Evolutionary conservation across 306 rosid genomes (phyloP).

Genomic region (Mucuna pruriens): DNA sequence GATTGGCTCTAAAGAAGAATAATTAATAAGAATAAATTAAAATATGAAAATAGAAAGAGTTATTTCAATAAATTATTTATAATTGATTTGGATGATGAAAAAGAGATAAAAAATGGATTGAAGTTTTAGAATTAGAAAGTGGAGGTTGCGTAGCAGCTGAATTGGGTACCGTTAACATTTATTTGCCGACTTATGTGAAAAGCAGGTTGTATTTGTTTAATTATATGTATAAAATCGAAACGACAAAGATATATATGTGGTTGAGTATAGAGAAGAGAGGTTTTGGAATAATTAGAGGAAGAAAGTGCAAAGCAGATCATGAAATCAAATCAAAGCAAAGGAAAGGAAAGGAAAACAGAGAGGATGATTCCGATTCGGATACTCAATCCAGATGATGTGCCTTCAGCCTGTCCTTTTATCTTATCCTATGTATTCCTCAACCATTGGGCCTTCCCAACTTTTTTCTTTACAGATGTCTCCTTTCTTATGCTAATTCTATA

Average conservation of each 20-base stretch:
- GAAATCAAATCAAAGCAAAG: neutral
- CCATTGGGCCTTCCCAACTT: neutral
- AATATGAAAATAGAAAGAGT: no score
- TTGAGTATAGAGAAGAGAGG: neutral
- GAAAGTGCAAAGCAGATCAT: neutral
- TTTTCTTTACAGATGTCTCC: neutral
- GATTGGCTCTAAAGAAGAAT: no score
- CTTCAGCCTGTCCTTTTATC: neutral
- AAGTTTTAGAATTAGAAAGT: neutral
- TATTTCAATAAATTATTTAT: no score
- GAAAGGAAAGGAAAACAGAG: neutral
- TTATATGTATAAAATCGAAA: neutral
- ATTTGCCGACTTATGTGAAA: neutral
- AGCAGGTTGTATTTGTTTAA: neutral
- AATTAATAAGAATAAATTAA: no score
- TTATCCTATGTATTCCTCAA: neutral
- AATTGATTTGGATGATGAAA: no score
- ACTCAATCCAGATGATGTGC: neutral
- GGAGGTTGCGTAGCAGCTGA: neutral
- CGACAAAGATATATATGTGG: conserved; percentile 16
- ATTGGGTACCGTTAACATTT: neutral
- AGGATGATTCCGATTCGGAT: conserved; percentile 8
- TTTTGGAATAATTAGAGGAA: neutral
- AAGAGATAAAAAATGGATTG: neutral
- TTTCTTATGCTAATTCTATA: neutral